Evolutionary conservation across 2,329 filamentous ascomycete genomes (phyloP).

Genomic region (Verticillium zaregamsianum): DNA sequence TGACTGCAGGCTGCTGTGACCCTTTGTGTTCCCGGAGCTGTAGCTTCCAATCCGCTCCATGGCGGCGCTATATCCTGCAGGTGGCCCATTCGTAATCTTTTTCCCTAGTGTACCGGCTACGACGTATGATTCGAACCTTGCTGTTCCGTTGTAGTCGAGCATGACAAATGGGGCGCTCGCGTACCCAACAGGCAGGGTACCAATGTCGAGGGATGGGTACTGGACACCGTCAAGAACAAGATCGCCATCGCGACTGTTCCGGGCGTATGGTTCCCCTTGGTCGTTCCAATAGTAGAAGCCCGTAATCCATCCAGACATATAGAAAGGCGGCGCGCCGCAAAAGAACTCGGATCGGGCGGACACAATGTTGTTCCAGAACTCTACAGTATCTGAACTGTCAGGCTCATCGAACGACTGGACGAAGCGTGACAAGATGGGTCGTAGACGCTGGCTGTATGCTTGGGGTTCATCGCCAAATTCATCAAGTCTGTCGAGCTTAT

Average conservation of each 20-base stretch:
- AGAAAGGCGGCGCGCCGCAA: conserved; percentile 26
- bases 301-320: conserved; percentile 43
- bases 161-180: conserved; percentile 34
- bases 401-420: conserved; percentile 38
- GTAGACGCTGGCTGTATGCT: conserved; percentile 23
- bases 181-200: conserved; percentile 31
- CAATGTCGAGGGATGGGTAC: conserved; percentile 23
- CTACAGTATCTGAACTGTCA: conserved; percentile 21
- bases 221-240: conserved; percentile 20
- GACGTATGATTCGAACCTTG: conserved; percentile 26
- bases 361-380: conserved; percentile 42
- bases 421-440: conserved; percentile 40
- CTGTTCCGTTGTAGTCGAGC: conserved; percentile 22
- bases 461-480: conserved; percentile 38
- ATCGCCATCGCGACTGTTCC: neutral
- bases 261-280: conserved; percentile 23
- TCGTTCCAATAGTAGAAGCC: conserved; percentile 41
- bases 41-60: conserved; percentile 20
- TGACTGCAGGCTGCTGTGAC: conserved; percentile 25
- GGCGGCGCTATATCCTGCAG: conserved; percentile 24
- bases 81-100: conserved; percentile 15
- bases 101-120: conserved; percentile 30
- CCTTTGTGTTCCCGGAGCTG: conserved; percentile 2
- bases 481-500: conserved; percentile 35
- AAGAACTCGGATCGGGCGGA: conserved; percentile 24